Base-by-base conservation (phyloP, 1,284 basidiomycete genomes). In the Ganoderma lingzhi region DNA sequence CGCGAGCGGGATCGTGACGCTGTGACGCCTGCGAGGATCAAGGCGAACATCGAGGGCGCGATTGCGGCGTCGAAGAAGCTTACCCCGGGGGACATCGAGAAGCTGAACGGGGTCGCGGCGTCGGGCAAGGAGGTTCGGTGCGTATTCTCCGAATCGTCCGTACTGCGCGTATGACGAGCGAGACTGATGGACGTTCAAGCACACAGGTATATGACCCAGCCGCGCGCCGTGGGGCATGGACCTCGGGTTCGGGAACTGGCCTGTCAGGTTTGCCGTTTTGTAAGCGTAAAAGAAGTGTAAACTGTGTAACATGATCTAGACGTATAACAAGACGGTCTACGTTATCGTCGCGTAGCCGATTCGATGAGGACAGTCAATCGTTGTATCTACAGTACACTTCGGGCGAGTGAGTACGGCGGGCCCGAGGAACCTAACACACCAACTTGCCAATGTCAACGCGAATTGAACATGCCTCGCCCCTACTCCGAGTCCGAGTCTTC, bases 11-110 rank as follows among this genome's bases (percentile, higher is more conserved):
- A 83, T 89, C 66, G 85, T 93, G 37, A 87, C 89, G 37, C 84
- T 96, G 41, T 95, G 63, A 96, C 89, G 0, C 88, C 89, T 44
- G 78, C 85, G 48, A 90, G 96, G 65, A 94, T 96, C 79, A 82
- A 85, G 48, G 82, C 88, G 14, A 96, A 97, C 82, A 79, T 92
- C 66, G 82, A 81, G 44, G 90, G 89, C 41, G 80, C 88, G 19
- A 62, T 88, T 32, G 75, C 78, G 28, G 88, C 86, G 2, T 78
- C 82, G 41, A 80, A 84, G 67, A 87, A 86, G 75, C 82, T 95
- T 30, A 84, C 85, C 32, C 74, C 82, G 58, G 85, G 85, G 70
- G 94, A 95, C 74, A 81, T 95, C 68, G 85, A 84, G 70, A 80
- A 78, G 66, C 84, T 95, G 44, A 91, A 94, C 77, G 84, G 82